Base-by-base conservation (phyloP, 495 filamentous ascomycete species). In the Penicillium chermesinum region DNA sequence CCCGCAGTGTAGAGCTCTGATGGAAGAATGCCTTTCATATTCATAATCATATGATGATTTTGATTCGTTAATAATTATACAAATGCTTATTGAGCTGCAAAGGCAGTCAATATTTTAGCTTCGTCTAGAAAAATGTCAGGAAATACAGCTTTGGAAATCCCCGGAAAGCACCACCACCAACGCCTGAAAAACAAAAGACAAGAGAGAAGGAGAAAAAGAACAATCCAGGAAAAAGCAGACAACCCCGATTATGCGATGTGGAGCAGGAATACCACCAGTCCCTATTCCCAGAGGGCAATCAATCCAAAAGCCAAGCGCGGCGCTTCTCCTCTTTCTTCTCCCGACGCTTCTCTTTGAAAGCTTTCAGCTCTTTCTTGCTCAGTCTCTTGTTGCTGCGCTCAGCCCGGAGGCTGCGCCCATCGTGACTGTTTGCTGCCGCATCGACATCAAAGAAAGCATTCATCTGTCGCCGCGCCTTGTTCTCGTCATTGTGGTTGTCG, bases 391-490 rank as follows among this genome's bases (percentile, higher is more conserved):
- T 83, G 35, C 84, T 82, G 22, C 65, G 75, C 70, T 98, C 93
- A 7, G 88, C 93, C 67, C 91, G 94, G 41, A 98, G 68, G 61
- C 89, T 95, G 46, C 87, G 80, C 6, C 93, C 93, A 58, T 95
- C 86, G 55, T 98, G 93, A 52, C 78, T 82, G 61, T 96, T 96
- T 1, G 94, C 94, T 16, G 91, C 91, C 9, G 90, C 88, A 70
- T 97, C 93, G n/a, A 97, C 93, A 59, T 97, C 94, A 61, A 95
- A 98, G 68, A 83, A 98, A 8, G 91, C 88, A 60, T 84, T 85
- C 87, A 97, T 87, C 74, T 97, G 93, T 38, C 94, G 76, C 46
- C 73, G 78, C 35, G 81, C 82, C 75, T 96, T 96, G 53, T 88
- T 88, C 65, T 93, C 90, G 59, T 96, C 93, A 54, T 85, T 88